Base-by-base conservation (phyloP, 2,329 filamentous ascomycete species). In the Fusarium penzigii region DNA sequence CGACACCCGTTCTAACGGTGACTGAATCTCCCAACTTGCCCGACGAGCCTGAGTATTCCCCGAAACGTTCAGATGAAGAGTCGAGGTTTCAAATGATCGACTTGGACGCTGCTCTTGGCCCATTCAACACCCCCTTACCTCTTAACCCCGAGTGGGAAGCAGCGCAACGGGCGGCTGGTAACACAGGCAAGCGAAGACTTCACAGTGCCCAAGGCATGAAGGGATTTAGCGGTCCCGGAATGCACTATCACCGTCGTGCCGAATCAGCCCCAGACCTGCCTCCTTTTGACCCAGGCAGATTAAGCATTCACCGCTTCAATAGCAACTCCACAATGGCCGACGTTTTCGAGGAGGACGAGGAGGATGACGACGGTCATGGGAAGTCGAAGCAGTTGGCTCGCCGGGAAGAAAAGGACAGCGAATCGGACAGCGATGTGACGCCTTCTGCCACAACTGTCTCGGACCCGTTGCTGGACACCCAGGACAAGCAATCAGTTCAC, bases 21-120 rank as follows among this genome's bases (percentile, higher is more conserved):
- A 78, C 76, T 0, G 73, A 74, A 39, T 72, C 75, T 11, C 65
- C 71, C 3, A 63, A 68, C 3, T 59, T 48, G 43, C 64, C 60
- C 46, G 59, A 65, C 9, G 57, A 67, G 36, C 52, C 64, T 32
- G 51, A 66, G 14, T 14, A 36, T 36, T 53, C 69, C 3, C 73
- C 74, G 64, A 75, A 73, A 41, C 71, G 53, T 16, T 52, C 58
- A 4, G 78, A 84, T 9, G 83, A 86, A 43, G 90, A 95, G 53
- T 70, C 82, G 3, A 81, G 87, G 47, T 90, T 86, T 65, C 87
- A 89, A 8, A 88, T 97, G 70, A 95, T 99, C 57, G 94, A 99
- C 70, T 77, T 99, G 40, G 94, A 99, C 73, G 93, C 92, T 16
- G 94, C 93, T 25, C 80, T 97, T 2, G 92, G 92, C 2, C 92